Conservation (phyloP, 352 stramenopile species). For the Thalassiosira pacifica region DNA sequence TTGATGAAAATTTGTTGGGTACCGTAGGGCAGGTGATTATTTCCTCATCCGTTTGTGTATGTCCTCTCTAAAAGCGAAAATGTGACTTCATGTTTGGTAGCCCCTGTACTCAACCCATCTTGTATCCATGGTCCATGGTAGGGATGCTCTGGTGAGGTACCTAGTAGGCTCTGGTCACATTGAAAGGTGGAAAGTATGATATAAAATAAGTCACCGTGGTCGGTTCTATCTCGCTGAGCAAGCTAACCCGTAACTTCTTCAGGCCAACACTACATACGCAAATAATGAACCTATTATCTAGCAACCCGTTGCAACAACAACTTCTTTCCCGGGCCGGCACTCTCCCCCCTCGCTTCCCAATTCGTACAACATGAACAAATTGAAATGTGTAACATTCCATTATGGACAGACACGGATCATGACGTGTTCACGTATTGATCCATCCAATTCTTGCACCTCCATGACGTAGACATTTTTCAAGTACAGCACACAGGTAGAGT, state of each 20-base stretch:
- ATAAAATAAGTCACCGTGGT: too few species aligned
- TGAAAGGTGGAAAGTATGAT: too few species aligned
- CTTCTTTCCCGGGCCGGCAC: constrained; percentile 65
- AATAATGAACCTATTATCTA: constrained; percentile 67
- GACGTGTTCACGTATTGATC: constrained; percentile 73
- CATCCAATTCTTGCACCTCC: constrained; percentile 76
- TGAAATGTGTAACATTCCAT: constrained; percentile 77
- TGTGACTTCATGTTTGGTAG: too few species aligned
- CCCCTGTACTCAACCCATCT: too few species aligned
- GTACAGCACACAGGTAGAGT: constrained; percentile 76
- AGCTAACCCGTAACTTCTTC: constrained; percentile 79
- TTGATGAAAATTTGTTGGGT: too few species aligned
- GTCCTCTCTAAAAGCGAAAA: too few species aligned
- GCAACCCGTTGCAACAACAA: constrained; percentile 75
- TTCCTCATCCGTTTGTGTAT: too few species aligned
- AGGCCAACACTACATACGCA: constrained; percentile 81
- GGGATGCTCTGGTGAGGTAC: too few species aligned
- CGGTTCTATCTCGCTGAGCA: too few species aligned
- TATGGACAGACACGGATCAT: constrained; percentile 73
- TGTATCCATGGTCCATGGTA: too few species aligned
- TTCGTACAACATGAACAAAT: constrained; percentile 85
- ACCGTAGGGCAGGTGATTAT: too few species aligned
- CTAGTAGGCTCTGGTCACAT: too few species aligned
- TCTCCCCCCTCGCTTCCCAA: constrained; percentile 69
- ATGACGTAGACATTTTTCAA: constrained; percentile 56